These are phyloP conservation scores for Euphorbia schlechtendalii DNA, from an alignment of 441 rosid species.

Conservation along the genomic window DNA sequence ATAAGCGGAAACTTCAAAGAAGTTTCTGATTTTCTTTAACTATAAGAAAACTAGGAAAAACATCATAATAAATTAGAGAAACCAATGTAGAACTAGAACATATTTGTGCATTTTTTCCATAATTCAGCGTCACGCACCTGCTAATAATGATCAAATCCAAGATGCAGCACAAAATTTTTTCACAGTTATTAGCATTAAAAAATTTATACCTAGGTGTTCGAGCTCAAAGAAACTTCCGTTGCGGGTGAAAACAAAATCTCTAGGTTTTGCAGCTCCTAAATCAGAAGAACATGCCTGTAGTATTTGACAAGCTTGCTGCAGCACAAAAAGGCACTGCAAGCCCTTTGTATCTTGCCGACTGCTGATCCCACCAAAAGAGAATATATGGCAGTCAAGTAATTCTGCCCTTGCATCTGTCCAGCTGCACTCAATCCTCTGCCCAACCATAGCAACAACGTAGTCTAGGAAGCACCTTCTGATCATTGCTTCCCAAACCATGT, in stretches of 20 bases:
- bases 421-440: slow-evolving; percentile 99
- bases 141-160: neutral
- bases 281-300: slow-evolving; percentile 86
- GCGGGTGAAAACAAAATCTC: slow-evolving; percentile 89
- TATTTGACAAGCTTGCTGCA: slow-evolving; percentile 98
- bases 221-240: slow-evolving; percentile 96
- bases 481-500: slow-evolving; percentile 44
- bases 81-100: neutral
- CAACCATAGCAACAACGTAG: slow-evolving; percentile 99
- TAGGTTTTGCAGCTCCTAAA: slow-evolving; percentile 68
- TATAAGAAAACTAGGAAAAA: slow-evolving; percentile 1
- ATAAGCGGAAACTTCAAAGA: neutral
- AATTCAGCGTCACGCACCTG: neutral
- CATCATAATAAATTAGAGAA: neutral
- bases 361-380: slow-evolving; percentile 98
- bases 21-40: neutral
- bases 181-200: slow-evolving; percentile 10
- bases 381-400: slow-evolving; percentile 92
- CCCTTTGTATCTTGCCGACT: slow-evolving; percentile 99
- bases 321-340: slow-evolving; percentile 92
- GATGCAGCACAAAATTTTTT: neutral
- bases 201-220: slow-evolving; percentile 76
- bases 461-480: slow-evolving; percentile 67
- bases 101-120: too few species aligned
- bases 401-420: slow-evolving; percentile 99